Evolutionary conservation across 352 stramenopile genomes (phyloP), one percentile per base, ranked within the genome.

Genomic region (Pythium apleroticum): DNA sequence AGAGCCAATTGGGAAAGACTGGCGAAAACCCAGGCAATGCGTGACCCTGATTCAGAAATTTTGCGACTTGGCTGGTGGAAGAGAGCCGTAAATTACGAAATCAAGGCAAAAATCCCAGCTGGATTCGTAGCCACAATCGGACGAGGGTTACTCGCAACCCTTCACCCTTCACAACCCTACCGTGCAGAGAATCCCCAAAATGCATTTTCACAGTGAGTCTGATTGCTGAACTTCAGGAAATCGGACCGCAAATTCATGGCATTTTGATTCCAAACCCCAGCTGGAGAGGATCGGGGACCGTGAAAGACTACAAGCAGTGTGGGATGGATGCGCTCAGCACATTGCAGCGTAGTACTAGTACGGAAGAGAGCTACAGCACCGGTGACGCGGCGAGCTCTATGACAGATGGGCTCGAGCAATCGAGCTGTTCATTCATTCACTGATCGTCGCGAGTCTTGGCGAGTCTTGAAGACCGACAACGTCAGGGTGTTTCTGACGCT

Each of bases 1-100:
- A 5, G 33, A 39, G 10, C 2, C 8, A 39, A 11, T 4, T 15
- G 12, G 2, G 33, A 2, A 17, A 15, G 6, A 15, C 33, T 39
- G 30, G 30, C 11, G 33, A 39, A 15, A 39, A 17, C 8, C 12
- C 6, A 15, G 7, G 8, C 33, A 39, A 35, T 11, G 30, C 30
- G n/a, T n/a, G 30, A 10, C 30, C 5, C n/a, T 48, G 41, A 48
- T 48, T 48, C 0, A 25, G n/a, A 24, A 48, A 48, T 39, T 39
- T 39, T 39, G 8, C 7, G 12, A 39, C 15, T 39, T 39, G 33
- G 11, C 30, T 35, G 49, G 49, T 24, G 56, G 43, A n/a, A 52
- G 56, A 62, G 37, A 53, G 56, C n/a, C 19, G 58, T 52, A 48
- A 49, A 41, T 20, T 52, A 65, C 58, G 55, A 30, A 41, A 0